phyloP scores from a whole-genome alignment of 75 land plant species.

The Cryptomeria japonica region DNA sequence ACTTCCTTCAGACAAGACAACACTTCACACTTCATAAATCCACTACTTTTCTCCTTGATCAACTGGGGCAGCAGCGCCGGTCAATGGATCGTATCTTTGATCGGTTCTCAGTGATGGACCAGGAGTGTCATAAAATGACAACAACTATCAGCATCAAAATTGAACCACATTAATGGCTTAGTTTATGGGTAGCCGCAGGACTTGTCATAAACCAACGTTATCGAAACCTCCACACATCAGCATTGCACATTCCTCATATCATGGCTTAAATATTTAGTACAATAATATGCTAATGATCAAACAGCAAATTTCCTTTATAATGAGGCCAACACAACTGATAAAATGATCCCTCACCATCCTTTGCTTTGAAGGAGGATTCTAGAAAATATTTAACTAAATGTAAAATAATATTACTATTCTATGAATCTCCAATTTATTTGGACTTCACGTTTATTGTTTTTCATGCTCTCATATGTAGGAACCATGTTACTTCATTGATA shows the following conservation, averaged over 20 bases:
- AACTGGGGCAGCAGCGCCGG: too few species aligned
- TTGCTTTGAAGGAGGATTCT: background rate
- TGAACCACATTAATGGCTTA: background rate
- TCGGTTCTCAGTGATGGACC: too few species aligned
- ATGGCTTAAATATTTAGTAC: background rate
- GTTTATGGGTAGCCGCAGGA: background rate
- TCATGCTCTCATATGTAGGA: background rate
- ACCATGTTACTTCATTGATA: background rate
- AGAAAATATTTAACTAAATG: background rate
- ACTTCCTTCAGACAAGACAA: too few species aligned
- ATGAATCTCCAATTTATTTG: background rate
- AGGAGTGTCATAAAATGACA: too few species aligned
- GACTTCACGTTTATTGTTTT: background rate
- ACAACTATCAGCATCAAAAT: too few species aligned
- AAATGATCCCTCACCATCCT: background rate
- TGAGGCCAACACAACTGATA: background rate
- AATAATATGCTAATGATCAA: background rate
- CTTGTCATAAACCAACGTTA: background rate
- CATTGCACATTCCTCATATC: background rate
- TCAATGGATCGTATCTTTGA: too few species aligned
- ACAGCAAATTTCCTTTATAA: background rate
- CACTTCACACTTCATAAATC: too few species aligned
- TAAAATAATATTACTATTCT: background rate
- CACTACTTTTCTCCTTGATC: too few species aligned
- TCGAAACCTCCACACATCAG: background rate